phyloP scores from a whole-genome alignment of 176 grass and related monocot genomes.

The Triticum urartu region DNA sequence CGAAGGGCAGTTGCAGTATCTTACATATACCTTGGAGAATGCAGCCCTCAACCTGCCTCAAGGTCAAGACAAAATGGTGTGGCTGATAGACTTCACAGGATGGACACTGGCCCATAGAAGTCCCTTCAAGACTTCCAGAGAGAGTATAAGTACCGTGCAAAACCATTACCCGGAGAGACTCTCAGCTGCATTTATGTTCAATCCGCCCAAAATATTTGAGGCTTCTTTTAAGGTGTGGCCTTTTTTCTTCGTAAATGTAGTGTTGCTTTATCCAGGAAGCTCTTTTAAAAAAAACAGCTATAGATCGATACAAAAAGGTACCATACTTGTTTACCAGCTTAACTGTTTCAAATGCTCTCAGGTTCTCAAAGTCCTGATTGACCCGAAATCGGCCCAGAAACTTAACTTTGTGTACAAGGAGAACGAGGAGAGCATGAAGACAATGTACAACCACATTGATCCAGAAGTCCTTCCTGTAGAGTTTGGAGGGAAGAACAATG shows the following conservation, averaged over 20 bases:
- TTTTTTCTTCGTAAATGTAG: not conserved
- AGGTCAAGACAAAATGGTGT: conserved; percentile 79
- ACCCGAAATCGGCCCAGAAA: conserved; percentile 63
- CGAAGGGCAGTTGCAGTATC: conserved; percentile 56
- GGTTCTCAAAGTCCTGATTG: conserved; percentile 65
- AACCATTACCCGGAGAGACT: conserved; percentile 92
- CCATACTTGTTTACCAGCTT: not conserved
- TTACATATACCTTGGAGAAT: conserved; percentile 85
- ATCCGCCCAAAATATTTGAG: conserved; percentile 85
- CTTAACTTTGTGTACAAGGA: conserved; percentile 64
- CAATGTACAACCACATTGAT: conserved; percentile 59
- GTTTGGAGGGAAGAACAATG: conserved; percentile 68
- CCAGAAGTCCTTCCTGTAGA: conserved; percentile 57
- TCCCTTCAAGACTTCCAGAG: conserved; percentile 73
- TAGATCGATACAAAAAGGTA: not conserved
- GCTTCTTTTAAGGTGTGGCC: conserved; percentile 67
- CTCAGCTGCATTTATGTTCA: conserved; percentile 60
- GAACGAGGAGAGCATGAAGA: conserved; percentile 64
- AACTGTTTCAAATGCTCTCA: conserved; percentile 8
- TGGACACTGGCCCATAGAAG: conserved; percentile 69
- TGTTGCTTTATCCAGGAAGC: not conserved
- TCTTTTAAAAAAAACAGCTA: not conserved
- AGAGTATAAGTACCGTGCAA: conserved; percentile 60
- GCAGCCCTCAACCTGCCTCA: conserved; percentile 65
- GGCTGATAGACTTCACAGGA: conserved; percentile 89